Evolutionary conservation across 805 yeast species (phyloP), one percentile per base, ranked within the genome.

Genomic region (Barnettozyma salicaria): DNA sequence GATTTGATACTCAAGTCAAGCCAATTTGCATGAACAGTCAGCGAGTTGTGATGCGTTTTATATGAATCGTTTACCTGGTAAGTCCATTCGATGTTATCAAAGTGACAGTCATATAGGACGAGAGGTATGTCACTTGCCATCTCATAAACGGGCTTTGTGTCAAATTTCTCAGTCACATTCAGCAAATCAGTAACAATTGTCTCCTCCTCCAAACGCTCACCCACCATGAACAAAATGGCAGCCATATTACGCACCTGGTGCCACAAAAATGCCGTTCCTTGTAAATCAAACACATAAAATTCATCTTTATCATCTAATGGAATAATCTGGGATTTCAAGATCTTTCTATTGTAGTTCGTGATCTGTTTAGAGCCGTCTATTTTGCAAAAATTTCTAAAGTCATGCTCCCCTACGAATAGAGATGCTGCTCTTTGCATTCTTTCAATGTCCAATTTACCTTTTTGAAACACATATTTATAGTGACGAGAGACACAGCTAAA

Each of bases 241-340:
- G 88, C 75, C 92, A 92, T 92, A 48, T 95, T 88, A 40, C 98
- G 73, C 14, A 92, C 98, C 60, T 92, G 98, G 57, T 92, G 97
- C 97, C 97, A 92, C 39, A 92, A 61, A 49, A 92, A 92, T 7
- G 97, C 98, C 2, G 84, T 67, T 0, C 98, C 98, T 44, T 73
- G 68, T 36, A 92, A 63, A 55, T 87, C 88, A 56, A 90, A 77
- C 39, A 78, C 80, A 51, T 68, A 83, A 37, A 74, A 67, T 5
- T 72, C 75, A 22, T 66, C n/a, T n/a, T n/a, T n/a, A n/a, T n/a
- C 59, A 16, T 50, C 50, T 3, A 63, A 38, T 7, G 48, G 49
- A 10, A 65, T 44, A 10, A 85, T 78, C 7, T 65, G 56, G 0
- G 87, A 67, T 34, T 65, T 59, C 27, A 71, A 51, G 12, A 92